These are phyloP conservation scores for Stachybotrys echinatus DNA, from an alignment of 2,329 filamentous ascomycete genomes.

Conservation along the genomic window DNA sequence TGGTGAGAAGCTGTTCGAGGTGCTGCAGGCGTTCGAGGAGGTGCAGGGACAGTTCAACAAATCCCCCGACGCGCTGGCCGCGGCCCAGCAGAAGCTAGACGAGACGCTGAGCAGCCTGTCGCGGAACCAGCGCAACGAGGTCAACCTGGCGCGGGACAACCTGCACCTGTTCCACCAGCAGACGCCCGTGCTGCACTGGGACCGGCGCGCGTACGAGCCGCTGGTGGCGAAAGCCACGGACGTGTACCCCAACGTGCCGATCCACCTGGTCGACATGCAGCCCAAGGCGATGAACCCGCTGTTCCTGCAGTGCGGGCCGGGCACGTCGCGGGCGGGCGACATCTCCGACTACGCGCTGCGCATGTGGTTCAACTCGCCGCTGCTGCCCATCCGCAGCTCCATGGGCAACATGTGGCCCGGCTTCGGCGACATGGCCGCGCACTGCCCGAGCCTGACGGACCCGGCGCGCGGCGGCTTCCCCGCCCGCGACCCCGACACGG, in stretches of 20 bases:
- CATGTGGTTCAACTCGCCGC: conserved; percentile 34
- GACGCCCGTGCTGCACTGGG: conserved; percentile 57
- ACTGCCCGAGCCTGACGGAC: conserved; percentile 46
- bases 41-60: conserved; percentile 13
- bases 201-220: conserved; percentile 66
- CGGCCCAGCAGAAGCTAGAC: conserved; percentile 27
- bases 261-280: conserved; percentile 61
- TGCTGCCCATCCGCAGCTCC: conserved; percentile 37
- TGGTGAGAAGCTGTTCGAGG: conserved; percentile 16
- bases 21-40: conserved; percentile 27
- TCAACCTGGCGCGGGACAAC: conserved; percentile 45
- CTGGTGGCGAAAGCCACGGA: conserved; percentile 54
- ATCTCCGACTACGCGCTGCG: conserved; percentile 44
- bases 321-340: conserved; percentile 37
- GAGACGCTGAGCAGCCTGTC: conserved; percentile 23
- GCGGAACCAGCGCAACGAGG: conserved; percentile 27
- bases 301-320: conserved; percentile 38
- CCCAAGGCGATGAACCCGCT: conserved; percentile 49
- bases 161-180: conserved; percentile 42
- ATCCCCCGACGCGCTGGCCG: conserved; percentile 17
- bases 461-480: conserved; percentile 39
- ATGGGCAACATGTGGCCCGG: conserved; percentile 55
- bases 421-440: conserved; percentile 44
- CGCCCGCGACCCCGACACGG: conserved; percentile 26
- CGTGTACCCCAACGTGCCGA: conserved; percentile 57